Evolutionary conservation across 2,329 filamentous ascomycete species (phyloP), one percentile per base, ranked within the genome.

Genomic region (Calonectria leucothoes): DNA sequence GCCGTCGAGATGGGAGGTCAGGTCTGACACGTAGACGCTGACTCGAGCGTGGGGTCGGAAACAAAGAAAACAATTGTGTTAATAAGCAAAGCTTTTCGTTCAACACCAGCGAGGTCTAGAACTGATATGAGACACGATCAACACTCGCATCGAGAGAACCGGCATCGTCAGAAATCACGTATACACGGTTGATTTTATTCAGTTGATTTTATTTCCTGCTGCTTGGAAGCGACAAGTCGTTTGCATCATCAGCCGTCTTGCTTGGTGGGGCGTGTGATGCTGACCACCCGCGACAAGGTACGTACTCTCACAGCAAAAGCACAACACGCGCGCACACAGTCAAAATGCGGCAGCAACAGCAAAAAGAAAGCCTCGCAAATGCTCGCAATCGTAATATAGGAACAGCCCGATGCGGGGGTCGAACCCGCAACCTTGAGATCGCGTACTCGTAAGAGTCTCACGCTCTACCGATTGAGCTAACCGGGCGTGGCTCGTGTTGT

Each of bases 371-470:
- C 76, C 77, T 69, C 75, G 71, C 74, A 64, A 25, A 35, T 48
- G 74, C 70, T 79, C 66, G 64, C 77, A 76, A 77, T 77, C 76
- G 76, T 72, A 73, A 42, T 65, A 17, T 4, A 23, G 3, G 15
- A 71, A 71, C 33, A 84, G 83, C 82, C 83, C 83, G 81, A 84
- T 82, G 83, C 82, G 83, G 83, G 83, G 84, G 83, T 88, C 87
- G 87, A 89, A 90, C 89, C 86, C 86, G 85, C 87, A 89, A 85
- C 87, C 87, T 89, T 88, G 86, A 89, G 87, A 88, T 89, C 49
- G 79, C 64, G 77, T 73, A 76, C 78, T 79, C 75, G n/a, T 89
- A 89, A 89, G 90, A 92, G 91, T 92, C 91, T 91, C 88, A 91
- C 90, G 89, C 90, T 92, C 90, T 92, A 91, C 80, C 78, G 76